phyloP scores from a whole-genome alignment of 2,329 filamentous ascomycete genomes.

The Fonsecaea pedrosoi region DNA sequence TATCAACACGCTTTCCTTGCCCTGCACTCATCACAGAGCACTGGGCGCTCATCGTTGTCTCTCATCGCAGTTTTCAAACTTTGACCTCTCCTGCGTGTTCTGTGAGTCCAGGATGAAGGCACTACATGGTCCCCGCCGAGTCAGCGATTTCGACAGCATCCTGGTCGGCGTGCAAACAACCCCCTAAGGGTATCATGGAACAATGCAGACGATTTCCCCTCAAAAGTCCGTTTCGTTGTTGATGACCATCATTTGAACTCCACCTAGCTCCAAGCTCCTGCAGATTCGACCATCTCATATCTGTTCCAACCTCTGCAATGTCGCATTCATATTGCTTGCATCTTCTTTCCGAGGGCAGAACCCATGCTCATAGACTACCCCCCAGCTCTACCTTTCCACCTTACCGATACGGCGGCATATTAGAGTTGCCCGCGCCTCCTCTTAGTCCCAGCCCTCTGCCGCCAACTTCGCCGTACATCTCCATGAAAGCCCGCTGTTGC shows the following conservation, averaged over 20 bases:
- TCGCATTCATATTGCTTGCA: not conserved
- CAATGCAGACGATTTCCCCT: not conserved
- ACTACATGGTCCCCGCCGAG: not conserved
- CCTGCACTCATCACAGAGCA: not conserved
- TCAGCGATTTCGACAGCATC: not conserved
- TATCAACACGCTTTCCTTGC: not conserved
- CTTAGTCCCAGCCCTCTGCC: conserved; percentile 46
- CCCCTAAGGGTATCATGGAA: not conserved
- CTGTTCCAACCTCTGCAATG: not conserved
- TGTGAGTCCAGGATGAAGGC: conserved; percentile 4
- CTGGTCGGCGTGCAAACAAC: not conserved
- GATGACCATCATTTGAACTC: not conserved
- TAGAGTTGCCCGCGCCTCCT: conserved; percentile 26
- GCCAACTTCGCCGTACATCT: conserved; percentile 51
- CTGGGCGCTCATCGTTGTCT: conserved; percentile 1
- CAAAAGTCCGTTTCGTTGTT: not conserved
- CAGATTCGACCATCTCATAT: not conserved
- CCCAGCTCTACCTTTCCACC: not conserved
- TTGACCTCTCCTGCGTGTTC: conserved; percentile 1
- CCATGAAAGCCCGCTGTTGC: conserved; percentile 50
- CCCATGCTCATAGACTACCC: not conserved
- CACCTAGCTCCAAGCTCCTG: not conserved
- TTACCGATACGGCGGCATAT: conserved; percentile 34
- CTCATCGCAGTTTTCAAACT: not conserved
- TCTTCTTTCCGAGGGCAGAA: not conserved